Evolutionary conservation across 129 eudicot genomes (phyloP).

Genomic region (Lonicera japonica): DNA sequence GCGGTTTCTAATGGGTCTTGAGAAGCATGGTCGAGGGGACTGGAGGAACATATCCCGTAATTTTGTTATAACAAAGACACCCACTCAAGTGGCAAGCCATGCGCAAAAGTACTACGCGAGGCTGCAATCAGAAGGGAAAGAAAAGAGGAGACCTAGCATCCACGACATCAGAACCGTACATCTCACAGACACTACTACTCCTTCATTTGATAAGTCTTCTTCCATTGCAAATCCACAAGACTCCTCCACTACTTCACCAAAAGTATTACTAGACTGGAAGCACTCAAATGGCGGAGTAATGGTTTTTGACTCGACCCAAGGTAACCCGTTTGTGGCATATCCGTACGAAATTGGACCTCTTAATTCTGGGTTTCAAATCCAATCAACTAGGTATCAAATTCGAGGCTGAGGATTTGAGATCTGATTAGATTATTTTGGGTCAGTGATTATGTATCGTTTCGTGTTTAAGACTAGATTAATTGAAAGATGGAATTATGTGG

Average conservation of each 20-base stretch:
- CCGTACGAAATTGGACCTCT: conserved; percentile 15
- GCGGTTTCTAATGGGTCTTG: conserved; percentile 73
- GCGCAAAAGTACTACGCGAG: conserved; percentile 86
- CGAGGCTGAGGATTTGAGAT: conserved; percentile 17
- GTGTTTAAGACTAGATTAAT: too few relatives aligned
- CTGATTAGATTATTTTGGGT: too few relatives aligned
- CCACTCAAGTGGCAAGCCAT: conserved; percentile 94
- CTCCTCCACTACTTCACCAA: conserved; percentile 19
- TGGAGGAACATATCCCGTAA: conserved; percentile 86
- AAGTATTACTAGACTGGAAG: conserved; percentile 36
- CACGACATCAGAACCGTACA: conserved; percentile 72
- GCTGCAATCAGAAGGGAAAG: conserved; percentile 65
- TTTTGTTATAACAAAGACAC: conserved; percentile 63
- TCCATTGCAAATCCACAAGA: conserved; percentile 8
- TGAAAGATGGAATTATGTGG: too few relatives aligned
- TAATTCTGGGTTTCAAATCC: conserved; percentile 35
- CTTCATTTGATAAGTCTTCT: conserved; percentile 9
- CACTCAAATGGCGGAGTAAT: conserved; percentile 19
- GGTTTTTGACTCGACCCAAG: conserved; percentile 15
- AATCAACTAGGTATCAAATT: conserved; percentile 33
- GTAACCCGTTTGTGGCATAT: conserved; percentile 6
- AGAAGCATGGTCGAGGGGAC: conserved; percentile 79
- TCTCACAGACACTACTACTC: conserved; percentile 18
- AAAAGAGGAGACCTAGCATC: conserved; percentile 82
- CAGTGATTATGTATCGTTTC: too few relatives aligned